A percentile compares a stretch with the other conserved stretches of the same genome.
These are phyloP conservation scores for Neoboletus magnificus DNA, from an alignment of 768 basidiomycete genomes.

Conservation along the genomic window DNA sequence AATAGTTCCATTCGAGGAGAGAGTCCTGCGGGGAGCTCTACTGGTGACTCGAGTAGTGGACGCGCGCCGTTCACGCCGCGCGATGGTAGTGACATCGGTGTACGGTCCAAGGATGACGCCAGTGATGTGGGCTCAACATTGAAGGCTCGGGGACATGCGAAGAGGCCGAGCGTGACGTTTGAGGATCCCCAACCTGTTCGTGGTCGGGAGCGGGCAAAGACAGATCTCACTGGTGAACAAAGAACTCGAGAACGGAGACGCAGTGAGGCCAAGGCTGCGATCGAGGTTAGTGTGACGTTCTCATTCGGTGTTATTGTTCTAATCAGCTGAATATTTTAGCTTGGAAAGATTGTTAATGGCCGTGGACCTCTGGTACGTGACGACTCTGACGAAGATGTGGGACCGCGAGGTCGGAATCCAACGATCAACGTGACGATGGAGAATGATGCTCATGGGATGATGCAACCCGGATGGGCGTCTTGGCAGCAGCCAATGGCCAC, in stretches of 20 bases:
- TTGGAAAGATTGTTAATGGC: constrained; percentile 86
- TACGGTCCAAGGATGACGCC: constrained; percentile 18
- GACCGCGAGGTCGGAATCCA: constrained; percentile 11
- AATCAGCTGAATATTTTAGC: constrained; percentile 39
- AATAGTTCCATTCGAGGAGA: constrained; percentile 41
- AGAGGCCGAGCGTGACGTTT: constrained; percentile 68
- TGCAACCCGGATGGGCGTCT: constrained; percentile 33
- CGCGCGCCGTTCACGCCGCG: constrained; percentile 71
- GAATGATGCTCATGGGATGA: constrained; percentile 22
- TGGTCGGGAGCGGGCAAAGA: constrained; percentile 31
- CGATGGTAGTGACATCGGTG: constrained; percentile 66
- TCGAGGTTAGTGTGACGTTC: constrained; percentile 55
- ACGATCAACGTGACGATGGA: constrained; percentile 40
- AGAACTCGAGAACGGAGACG: constrained; percentile 71
- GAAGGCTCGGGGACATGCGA: constrained; percentile 37
- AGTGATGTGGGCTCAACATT: constrained; percentile 28
- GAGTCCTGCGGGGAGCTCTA: constrained; percentile 76
- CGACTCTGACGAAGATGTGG: constrained; percentile 42
- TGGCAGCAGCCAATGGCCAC: constrained; percentile 30
- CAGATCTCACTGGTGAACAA: constrained; percentile 41
- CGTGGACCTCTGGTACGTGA: constrained; percentile 58
- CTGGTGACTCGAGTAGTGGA: constrained; percentile 80
- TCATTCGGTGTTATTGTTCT: not conserved
- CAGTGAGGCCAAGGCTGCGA: constrained; percentile 81
- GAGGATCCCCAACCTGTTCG: constrained; percentile 45